Evolutionary conservation across 768 basidiomycete genomes (phyloP), one percentile per base, ranked within the genome.

Genomic region (Royoungia palumana): DNA sequence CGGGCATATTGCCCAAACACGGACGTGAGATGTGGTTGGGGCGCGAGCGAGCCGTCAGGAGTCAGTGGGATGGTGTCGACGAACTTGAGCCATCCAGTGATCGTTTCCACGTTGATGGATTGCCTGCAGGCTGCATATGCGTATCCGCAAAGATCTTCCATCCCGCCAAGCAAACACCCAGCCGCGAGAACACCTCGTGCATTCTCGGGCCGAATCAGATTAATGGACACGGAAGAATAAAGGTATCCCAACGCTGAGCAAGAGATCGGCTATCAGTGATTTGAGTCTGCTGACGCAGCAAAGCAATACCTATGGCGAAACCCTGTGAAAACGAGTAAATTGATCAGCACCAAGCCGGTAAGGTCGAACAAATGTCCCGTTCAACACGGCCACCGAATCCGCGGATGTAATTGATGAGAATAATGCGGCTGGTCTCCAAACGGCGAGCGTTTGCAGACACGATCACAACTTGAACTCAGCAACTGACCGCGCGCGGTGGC

Each of bases 161-260:
- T 87, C 37, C 89, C 90, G 44, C 89, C 89, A 38, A 94, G 79
- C 28, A 92, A 74, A 68, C 84, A 89, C 13, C 86, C 87, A 38
- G 90, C 87, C 39, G 91, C 89, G 42, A 95, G 81, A 34, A 92
- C 87, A 17, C 82, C 84, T 62, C 90, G 83, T 48, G 90, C 87
- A 69, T 94, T 94, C 61, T 83, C 78, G 43, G 87, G 78, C 59
- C 78, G 79, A 57, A 94, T 76, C 51, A 82, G 69, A 61, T 72
- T 78, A 56, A 89, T 68, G 42, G 87, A 86, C 51, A 82, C 72
- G 50, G 82, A 78, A 42, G 87, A 91, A 68, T 89, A 89, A 41
- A 87, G 79, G 70, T 87, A 89, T 43, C 87, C 89, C 50, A 92
- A 75, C 42, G 89, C 88, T 87, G 54, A 40, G 46, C 55, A 54